Base-by-base conservation (phyloP, 805 yeast genomes). In the Komagataella pastoris region DNA sequence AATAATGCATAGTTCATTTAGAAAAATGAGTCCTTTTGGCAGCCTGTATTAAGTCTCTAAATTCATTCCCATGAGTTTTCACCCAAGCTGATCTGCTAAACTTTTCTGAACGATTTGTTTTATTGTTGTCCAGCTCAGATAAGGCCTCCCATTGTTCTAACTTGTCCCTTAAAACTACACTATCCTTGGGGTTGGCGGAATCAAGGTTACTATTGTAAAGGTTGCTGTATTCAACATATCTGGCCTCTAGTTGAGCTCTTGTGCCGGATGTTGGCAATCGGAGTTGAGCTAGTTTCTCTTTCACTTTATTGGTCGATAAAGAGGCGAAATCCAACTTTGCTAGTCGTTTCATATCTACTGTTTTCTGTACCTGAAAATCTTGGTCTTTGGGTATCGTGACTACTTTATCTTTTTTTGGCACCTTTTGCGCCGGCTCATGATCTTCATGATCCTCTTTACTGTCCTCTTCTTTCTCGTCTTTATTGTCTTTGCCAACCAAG, bases 171-270 rank as follows among this genome's bases (percentile, higher is more conserved):
- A 90, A 63, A 4, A 77, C 75, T 44, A 69, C 66, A 19, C 79
- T 81, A 23, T 77, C 65, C 3, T 76, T 77, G 0, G 96, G 96
- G 30, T 70, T 72, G 43, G 76, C 68, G 5, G 89, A 76, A 60
- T 88, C 96, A 47, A 81, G 74, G 59, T 88, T 88, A 10, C 96
- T 82, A 61, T 90, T 90, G 80, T 83, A 85, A 8, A 88, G 61
- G 36, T 81, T 78, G 52, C 84, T 79, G 68, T 81, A 90, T 56
- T 89, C 91, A 55, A 79, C 82, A 61, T 85, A 85, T 46, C 98
- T 67, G 17, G 75, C 66, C 54, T 86, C 90, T 57, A 89, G 59
- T 55, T 78, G 82, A 14, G 66, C 66, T 54, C 87, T 71, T 1
- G 83, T 65, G 0, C 97, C 98, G 7, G 62, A 64, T 0, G 79